Evolutionary conservation across 805 yeast species (phyloP), one percentile per base, ranked within the genome.

Genomic region (Lachancea meyersii): DNA sequence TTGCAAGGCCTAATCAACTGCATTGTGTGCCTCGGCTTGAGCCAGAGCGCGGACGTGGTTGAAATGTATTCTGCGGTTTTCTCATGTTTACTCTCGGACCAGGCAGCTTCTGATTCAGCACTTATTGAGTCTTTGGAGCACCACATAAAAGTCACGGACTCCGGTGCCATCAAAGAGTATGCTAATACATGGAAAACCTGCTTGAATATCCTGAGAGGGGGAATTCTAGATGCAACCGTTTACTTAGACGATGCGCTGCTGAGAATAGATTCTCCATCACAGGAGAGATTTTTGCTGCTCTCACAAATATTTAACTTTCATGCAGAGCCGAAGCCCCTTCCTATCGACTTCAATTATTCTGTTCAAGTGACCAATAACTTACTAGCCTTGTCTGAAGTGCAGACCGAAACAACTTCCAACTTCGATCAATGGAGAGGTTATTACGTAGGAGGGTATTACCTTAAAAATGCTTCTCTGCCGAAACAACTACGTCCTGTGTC

Each of bases 401-500:
- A 24, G 5, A 31, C 44, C n/a, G 32, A 38, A 19, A 18, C 43
- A 4, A 44, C 57, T 1, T 27, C 36, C 3, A 48, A 54, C 33
- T 54, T 53, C 26, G 35, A 48, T 20, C 34, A 47, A 9, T 50
- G 57, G 53, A 26, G 38, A 10, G 53, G 53, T 1, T 43, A 48
- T 31, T 46, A 44, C 28, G 27, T 51, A n/a, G 45, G 45, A 10
- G 39, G 37, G 11, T 42, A 21, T 36, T 42, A 28, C 19, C 18
- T 42, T 19, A 23, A 42, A 19, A 11, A 35, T 31, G 35, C 40
- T 11, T n/a, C 11, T 14, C 14, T 41, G 2, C 44, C 44, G 7
- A n/a, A 18, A 13, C 23, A 28, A 19, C 13, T 40, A 26, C 13
- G 14, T 4, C 10, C 5, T 13, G 13, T 13, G 22, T 8, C 35